Conservation (phyloP, 2,329 filamentous ascomycete species). For the Thermothelomyces thermophilus region DNA sequence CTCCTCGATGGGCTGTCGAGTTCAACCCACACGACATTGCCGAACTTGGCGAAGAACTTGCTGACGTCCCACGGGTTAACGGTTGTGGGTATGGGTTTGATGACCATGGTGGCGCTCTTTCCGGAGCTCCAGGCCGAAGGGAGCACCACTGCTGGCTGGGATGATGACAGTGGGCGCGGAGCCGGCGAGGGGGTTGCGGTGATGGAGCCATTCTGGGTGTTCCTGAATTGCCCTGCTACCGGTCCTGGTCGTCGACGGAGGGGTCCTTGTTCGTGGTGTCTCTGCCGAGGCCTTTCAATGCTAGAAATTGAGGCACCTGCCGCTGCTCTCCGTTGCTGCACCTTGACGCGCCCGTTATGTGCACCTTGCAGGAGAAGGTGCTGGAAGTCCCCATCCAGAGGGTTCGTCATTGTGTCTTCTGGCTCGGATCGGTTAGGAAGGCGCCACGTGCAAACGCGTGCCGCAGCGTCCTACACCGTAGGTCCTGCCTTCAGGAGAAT, state of each 20-base stretch:
- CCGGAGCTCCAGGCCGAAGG: slow-evolving; percentile 11
- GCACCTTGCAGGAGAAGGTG: slow-evolving; percentile 5
- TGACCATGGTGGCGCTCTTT: slow-evolving; percentile 21
- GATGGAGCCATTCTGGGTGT: background rate
- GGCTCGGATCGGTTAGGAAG: background rate
- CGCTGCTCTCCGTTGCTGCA: background rate
- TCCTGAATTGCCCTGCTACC: background rate
- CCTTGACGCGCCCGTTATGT: slow-evolving; percentile 4
- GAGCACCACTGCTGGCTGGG: background rate
- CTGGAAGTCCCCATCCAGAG: background rate
- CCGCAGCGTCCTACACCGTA: background rate
- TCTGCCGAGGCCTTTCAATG: background rate
- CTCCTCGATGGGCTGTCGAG: slow-evolving; percentile 41
- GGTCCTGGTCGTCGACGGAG: background rate
- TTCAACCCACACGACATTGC: slow-evolving; percentile 50
- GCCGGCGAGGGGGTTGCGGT: background rate
- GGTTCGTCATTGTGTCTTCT: background rate
- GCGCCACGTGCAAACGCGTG: no score
- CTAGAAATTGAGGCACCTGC: background rate
- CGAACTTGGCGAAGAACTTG: slow-evolving; percentile 44
- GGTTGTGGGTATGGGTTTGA: slow-evolving; percentile 31
- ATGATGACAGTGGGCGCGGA: background rate
- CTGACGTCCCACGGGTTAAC: slow-evolving; percentile 42
- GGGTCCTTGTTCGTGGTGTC: background rate
- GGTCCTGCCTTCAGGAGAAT: background rate